Base-by-base conservation (phyloP, 306 rosid genomes). In the Cicer arietinum region DNA sequence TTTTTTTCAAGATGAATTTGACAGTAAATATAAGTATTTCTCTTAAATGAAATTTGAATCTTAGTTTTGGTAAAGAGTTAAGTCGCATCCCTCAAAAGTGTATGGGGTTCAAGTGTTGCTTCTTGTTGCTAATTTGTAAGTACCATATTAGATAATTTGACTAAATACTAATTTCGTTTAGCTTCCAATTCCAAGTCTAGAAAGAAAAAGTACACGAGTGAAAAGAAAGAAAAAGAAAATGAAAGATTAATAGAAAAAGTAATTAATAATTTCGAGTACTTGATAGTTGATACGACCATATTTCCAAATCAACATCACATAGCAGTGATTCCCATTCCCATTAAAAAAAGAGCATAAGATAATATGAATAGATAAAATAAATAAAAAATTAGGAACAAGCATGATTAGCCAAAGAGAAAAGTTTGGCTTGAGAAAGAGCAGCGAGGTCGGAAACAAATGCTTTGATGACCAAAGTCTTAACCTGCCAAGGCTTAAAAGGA, bases 401-500 rank as follows among this genome's bases (percentile, higher is more conserved):
- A 22, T 82, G 78, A 40, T 94, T 94, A 48, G 95, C 97, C 43
- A 82, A 42, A 0, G 81, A 82, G 89, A 94, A 90, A 1, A 42
- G 74, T 0, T 78, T 80, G 79, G 92, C 94, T 58, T 81, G 92
- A 81, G 79, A 83, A 3, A 83, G 70, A 17, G 99, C 99, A 0
- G 81, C 77, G 22, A 72, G 25, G 7, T 87, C 84, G 0, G 97
- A 92, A 6, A 92, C 97, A 85, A 90, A 54, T 0, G 90, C 93
- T 48, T 89, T 81, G 2, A 94, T 92, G 0, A 94, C n/a, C 78
- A 92, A 54, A 50, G 97, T 94, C 90, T 92, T 94, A 3, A 94
- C 95, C 72, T 90, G 91, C 99, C 99, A 94, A 2, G 97, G 87
- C 9, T 69, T 56, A 79, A 77, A 92, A 40, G 93, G 90, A 35